phyloP scores from a whole-genome alignment of 2,329 filamentous ascomycete species.

The Saccharata proteae region DNA sequence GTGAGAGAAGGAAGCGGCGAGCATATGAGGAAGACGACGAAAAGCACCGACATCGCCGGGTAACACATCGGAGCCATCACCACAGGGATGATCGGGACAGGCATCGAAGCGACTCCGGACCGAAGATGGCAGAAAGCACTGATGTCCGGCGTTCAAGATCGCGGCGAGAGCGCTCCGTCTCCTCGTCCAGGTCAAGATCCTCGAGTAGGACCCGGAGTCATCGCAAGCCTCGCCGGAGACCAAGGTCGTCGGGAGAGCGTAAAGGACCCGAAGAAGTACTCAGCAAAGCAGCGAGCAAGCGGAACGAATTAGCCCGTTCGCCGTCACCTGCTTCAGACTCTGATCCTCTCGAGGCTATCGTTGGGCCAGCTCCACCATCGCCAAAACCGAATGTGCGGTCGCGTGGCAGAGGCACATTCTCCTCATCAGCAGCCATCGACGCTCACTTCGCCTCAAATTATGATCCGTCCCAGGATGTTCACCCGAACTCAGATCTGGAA shows the following conservation, averaged over 20 bases:
- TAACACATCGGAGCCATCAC: slow-evolving; percentile 13
- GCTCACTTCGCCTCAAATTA: slow-evolving; percentile 61
- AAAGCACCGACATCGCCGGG: slow-evolving; percentile 10
- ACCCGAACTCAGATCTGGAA: slow-evolving; percentile 34
- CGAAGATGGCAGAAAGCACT: slow-evolving; percentile 5
- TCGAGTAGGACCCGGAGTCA: background rate
- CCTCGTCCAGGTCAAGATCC: slow-evolving; percentile 11
- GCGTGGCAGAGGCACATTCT: slow-evolving; percentile 60
- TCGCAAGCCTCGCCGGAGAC: slow-evolving; percentile 1
- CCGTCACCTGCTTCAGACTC: slow-evolving; percentile 35
- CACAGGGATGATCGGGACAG: slow-evolving; percentile 9
- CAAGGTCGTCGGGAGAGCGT: slow-evolving; percentile 6
- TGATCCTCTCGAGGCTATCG: slow-evolving; percentile 62
- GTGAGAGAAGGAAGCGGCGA: slow-evolving; percentile 11
- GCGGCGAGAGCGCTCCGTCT: slow-evolving; percentile 11
- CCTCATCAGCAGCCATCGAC: slow-evolving; percentile 58
- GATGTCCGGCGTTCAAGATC: slow-evolving; percentile 10
- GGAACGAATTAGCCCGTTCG: too few relatives aligned
- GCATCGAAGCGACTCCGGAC: slow-evolving; percentile 3
- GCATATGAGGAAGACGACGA: slow-evolving; percentile 10
- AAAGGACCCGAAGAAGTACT: background rate
- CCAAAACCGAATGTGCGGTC: slow-evolving; percentile 31
- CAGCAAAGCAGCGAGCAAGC: background rate
- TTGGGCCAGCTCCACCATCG: slow-evolving; percentile 58
- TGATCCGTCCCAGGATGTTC: slow-evolving; percentile 46